Evolutionary conservation across 768 basidiomycete species (phyloP).

Genomic region (Cantharellus anzutake): DNA sequence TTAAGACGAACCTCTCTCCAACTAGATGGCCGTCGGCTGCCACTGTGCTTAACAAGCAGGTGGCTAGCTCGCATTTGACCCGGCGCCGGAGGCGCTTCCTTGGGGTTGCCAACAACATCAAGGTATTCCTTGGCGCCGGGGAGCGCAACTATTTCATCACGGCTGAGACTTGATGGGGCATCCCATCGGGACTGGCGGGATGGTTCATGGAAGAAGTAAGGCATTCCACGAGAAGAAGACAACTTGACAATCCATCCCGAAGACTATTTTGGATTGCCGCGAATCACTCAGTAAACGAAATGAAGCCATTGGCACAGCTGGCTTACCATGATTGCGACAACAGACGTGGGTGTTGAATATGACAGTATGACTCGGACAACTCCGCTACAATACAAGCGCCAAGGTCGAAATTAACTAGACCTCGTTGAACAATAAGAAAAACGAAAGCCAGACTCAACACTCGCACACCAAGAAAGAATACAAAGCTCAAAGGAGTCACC

Average conservation of each 20-base stretch:
- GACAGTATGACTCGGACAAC: too few species aligned
- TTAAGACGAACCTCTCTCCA: conserved; percentile 24
- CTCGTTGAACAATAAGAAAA: too few species aligned
- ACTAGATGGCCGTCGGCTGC: conserved; percentile 21
- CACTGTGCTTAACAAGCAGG: conserved; percentile 72
- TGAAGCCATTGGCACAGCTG: too few species aligned
- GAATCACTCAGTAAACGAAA: too few species aligned
- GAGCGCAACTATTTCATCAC: conserved; percentile 38
- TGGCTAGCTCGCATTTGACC: conserved; percentile 81
- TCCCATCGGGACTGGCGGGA: conserved; percentile 71
- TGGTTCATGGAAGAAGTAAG: conserved; percentile 73
- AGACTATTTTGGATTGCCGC: neutral
- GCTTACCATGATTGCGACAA: too few species aligned
- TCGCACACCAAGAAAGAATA: too few species aligned
- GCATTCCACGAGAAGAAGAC: conserved; percentile 54
- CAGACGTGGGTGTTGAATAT: too few species aligned
- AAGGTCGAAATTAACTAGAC: too few species aligned
- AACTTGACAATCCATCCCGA: conserved; percentile 67
- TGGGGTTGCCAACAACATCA: conserved; percentile 11
- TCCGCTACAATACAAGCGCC: too few species aligned
- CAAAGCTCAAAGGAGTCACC: too few species aligned
- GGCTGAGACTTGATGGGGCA: conserved; percentile 37
- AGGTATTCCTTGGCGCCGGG: conserved; percentile 45
- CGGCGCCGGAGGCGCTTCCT: conserved; percentile 12
- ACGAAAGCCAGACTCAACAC: too few species aligned